Percentiles rank a stretch among this genome's conserved stretches.
Conservation (phyloP, 441 rosid species). For the Euphorbia schlechtendalii region DNA sequence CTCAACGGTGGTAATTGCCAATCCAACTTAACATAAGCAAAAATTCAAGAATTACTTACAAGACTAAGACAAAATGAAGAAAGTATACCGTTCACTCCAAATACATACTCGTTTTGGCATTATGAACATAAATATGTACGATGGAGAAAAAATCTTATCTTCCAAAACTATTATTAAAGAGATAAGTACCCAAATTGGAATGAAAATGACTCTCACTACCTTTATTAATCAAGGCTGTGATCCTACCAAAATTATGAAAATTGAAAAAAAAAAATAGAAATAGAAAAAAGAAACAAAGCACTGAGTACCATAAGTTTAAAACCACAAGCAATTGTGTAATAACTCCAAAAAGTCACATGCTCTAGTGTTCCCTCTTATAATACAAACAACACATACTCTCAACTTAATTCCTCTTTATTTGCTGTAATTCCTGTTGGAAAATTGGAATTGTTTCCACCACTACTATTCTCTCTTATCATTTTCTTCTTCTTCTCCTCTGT, state of each 20-base stretch:
- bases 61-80: background rate
- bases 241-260: background rate
- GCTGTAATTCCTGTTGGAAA: background rate
- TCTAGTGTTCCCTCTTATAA: background rate
- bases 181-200: background rate
- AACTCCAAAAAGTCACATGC: background rate
- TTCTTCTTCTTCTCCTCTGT: background rate
- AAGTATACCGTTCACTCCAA: background rate
- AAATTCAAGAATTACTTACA: background rate
- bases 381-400: constrained; percentile 7
- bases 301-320: background rate
- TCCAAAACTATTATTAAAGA: background rate
- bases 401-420: too few species aligned
- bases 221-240: background rate
- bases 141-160: background rate
- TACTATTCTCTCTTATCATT: background rate
- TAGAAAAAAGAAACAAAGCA: background rate
- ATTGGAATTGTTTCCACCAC: background rate
- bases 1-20: background rate
- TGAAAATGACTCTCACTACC: background rate
- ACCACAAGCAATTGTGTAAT: background rate
- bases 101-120: background rate
- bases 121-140: background rate
- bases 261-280: background rate
- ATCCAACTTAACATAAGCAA: background rate